phyloP scores from a whole-genome alignment of 352 stramenopile species.

The Poterioochromonas sp. region DNA sequence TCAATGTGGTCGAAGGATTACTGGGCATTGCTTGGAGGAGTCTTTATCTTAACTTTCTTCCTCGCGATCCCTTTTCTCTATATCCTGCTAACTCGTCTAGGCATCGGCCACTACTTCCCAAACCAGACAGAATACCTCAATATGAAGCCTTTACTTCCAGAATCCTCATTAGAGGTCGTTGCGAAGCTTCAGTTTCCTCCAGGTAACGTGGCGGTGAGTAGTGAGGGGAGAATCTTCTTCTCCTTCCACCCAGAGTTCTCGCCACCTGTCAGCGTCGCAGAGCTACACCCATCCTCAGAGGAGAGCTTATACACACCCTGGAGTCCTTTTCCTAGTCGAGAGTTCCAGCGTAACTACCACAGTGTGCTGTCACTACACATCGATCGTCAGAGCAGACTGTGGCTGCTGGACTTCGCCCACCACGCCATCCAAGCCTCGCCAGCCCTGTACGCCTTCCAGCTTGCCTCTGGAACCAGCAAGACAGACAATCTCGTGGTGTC shows the following conservation, averaged over 20 bases:
- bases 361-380: background rate
- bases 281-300: background rate
- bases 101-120: background rate
- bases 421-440: background rate
- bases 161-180: background rate
- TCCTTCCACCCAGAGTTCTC: slow-evolving; percentile 30
- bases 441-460: background rate
- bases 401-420: slow-evolving; percentile 27
- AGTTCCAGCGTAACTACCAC: background rate
- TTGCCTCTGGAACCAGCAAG: background rate
- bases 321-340: background rate
- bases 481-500: background rate
- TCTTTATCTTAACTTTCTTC: no score
- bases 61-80: background rate
- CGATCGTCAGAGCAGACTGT: slow-evolving; percentile 7
- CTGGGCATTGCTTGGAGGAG: no score
- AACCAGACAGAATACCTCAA: background rate
- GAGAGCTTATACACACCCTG: background rate
- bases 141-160: background rate
- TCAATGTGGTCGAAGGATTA: no score
- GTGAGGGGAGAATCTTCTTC: slow-evolving; percentile 21
- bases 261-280: background rate
- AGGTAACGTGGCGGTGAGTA: slow-evolving; percentile 25
- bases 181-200: background rate
- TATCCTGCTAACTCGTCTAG: background rate